Percentiles rank a stretch among this genome's conserved stretches.
Evolutionary conservation across 2,329 filamentous ascomycete genomes (phyloP).

Genomic region (Tolypocladium endophyticum): DNA sequence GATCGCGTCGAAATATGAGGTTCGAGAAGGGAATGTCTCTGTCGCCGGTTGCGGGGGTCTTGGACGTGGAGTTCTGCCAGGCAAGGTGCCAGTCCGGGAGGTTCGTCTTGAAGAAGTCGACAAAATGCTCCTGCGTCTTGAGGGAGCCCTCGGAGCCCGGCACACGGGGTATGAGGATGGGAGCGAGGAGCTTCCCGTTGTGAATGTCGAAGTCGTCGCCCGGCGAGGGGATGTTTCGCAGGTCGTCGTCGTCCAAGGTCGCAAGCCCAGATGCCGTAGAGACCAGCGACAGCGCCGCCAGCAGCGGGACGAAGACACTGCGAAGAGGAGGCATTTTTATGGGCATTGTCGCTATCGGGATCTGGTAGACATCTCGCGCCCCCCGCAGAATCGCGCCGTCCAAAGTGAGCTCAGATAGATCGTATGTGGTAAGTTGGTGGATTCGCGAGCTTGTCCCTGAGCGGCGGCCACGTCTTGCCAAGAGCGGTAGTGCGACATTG

Average conservation of each 20-base stretch:
- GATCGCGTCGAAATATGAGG: slow-evolving; percentile 76
- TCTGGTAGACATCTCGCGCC: background rate
- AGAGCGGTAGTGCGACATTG: background rate
- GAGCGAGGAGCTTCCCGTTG: slow-evolving; percentile 65
- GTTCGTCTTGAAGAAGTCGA: slow-evolving; percentile 63
- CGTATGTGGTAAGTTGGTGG: background rate
- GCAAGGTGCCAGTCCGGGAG: slow-evolving; percentile 72
- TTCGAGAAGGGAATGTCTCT: slow-evolving; percentile 74
- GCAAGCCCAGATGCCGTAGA: slow-evolving; percentile 27
- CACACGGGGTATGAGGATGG: slow-evolving; percentile 79
- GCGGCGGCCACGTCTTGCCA: background rate
- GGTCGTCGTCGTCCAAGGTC: slow-evolving; percentile 61
- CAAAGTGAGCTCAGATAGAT: background rate
- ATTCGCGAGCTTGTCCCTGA: background rate
- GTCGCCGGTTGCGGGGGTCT: slow-evolving; percentile 64
- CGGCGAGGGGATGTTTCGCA: slow-evolving; percentile 61
- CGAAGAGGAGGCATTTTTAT: background rate
- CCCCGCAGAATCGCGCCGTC: background rate
- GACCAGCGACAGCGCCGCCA: slow-evolving; percentile 6
- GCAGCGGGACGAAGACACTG: background rate
- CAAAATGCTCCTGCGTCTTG: slow-evolving; percentile 70
- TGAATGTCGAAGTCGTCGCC: slow-evolving; percentile 70
- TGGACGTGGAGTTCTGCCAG: slow-evolving; percentile 84
- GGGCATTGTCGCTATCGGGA: background rate
- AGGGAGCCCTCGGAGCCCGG: slow-evolving; percentile 71